A percentile compares a stretch with the other conserved stretches of the same genome.
Conservation (phyloP, 495 filamentous ascomycete species). For the Talaromyces ruber region DNA sequence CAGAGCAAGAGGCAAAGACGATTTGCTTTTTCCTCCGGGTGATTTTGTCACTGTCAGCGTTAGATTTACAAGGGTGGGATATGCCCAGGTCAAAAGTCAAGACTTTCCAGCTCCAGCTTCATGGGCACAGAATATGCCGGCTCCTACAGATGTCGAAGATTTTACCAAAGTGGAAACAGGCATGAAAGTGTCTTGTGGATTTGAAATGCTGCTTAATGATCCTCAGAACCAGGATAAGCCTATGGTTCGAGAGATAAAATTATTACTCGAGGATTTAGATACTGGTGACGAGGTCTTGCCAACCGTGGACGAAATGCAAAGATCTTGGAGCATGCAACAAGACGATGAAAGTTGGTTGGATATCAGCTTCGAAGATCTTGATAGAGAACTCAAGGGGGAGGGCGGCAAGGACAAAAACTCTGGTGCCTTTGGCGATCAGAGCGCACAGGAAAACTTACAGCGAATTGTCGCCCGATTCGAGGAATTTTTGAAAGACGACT, state of each 20-base stretch:
- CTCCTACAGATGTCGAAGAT: constrained; percentile 23
- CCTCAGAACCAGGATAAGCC: constrained; percentile 57
- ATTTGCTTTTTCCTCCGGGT: constrained; percentile 56
- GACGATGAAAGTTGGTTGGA: constrained; percentile 92
- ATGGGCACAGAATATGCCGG: constrained; percentile 43
- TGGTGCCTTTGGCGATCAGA: constrained; percentile 65
- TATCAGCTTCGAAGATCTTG: constrained; percentile 83
- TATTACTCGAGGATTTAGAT: constrained; percentile 66
- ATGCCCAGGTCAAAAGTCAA: constrained; percentile 87
- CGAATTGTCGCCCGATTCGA: constrained; percentile 90
- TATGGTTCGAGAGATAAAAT: constrained; percentile 59
- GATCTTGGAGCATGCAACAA: constrained; percentile 52
- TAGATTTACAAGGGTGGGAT: constrained; percentile 79
- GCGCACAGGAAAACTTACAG: constrained; percentile 71
- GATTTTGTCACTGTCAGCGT: constrained; percentile 74
- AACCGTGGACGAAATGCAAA: constrained; percentile 59
- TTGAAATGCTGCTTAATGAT: constrained; percentile 76
- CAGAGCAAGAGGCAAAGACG: constrained; percentile 33
- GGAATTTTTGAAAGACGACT: constrained; percentile 84
- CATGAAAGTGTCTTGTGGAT: constrained; percentile 83
- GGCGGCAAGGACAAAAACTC: constrained; percentile 10
- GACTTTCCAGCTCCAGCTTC: constrained; percentile 60
- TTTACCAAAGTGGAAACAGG: constrained; percentile 58
- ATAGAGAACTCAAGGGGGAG: constrained; percentile 62
- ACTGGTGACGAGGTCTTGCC: constrained; percentile 56